A percentile compares a stretch with the other conserved stretches of the same genome.
Conservation (phyloP, 495 filamentous ascomycete species). For the Beverwykella pulmonaria region DNA sequence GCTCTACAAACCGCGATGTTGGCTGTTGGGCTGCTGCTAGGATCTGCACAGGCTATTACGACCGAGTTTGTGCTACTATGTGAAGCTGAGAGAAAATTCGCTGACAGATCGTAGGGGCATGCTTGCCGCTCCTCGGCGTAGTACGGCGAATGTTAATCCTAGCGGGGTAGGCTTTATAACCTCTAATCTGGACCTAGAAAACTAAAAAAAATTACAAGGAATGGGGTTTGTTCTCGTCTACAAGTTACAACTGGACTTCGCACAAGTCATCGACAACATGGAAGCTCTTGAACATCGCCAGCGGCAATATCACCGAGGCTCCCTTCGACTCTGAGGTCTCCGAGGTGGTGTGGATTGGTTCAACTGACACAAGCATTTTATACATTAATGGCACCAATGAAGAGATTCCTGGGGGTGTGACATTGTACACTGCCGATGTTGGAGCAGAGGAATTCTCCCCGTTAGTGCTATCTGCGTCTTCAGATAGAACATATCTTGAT, state of each 20-base stretch:
- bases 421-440: constrained; percentile 49
- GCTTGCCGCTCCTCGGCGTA: constrained; percentile 27
- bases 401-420: constrained; percentile 49
- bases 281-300: constrained; percentile 22
- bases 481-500: background rate
- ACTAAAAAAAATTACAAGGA: constrained; percentile 11
- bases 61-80: constrained; percentile 9
- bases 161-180: constrained; percentile 14
- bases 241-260: constrained; percentile 33
- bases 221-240: constrained; percentile 25
- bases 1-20: background rate
- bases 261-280: constrained; percentile 30
- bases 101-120: constrained; percentile 1
- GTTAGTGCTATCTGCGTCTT: background rate
- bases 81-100: background rate
- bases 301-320: constrained; percentile 25
- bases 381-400: constrained; percentile 56
- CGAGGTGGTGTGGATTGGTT: constrained; percentile 28
- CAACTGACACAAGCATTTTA: constrained; percentile 42
- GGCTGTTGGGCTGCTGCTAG: constrained; percentile 4
- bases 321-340: constrained; percentile 30
- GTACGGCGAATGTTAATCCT: constrained; percentile 32
- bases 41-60: constrained; percentile 7
- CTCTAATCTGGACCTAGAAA: background rate
- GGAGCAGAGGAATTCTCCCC: constrained; percentile 8